phyloP scores from a whole-genome alignment of 169 alveolate species.

The Pseudocohnilembus persalinus region DNA sequence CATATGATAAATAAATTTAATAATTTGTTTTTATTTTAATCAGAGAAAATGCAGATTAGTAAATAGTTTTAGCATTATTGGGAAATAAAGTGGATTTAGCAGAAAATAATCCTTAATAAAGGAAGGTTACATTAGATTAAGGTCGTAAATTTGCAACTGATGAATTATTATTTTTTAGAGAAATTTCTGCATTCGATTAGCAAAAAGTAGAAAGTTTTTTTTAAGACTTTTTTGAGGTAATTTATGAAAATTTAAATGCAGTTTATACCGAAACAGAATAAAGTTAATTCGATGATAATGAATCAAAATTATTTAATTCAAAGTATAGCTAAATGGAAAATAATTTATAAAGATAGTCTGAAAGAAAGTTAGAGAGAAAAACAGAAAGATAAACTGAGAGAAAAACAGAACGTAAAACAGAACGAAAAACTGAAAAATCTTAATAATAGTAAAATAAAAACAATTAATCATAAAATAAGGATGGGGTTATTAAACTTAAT shows the following conservation, averaged over 20 bases:
- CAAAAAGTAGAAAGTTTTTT: neutral
- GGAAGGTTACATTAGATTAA: constrained; percentile 88
- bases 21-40: neutral
- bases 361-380: too few relatives aligned
- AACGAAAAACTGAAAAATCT: too few relatives aligned
- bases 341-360: too few relatives aligned
- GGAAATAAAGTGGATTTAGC: constrained; percentile 98
- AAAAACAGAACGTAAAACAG: too few relatives aligned
- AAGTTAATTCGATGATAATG: too few relatives aligned
- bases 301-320: too few relatives aligned
- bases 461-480: too few relatives aligned
- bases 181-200: constrained; percentile 66
- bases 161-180: constrained; percentile 70
- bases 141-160: constrained; percentile 73
- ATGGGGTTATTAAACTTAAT: too few relatives aligned
- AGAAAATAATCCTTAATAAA: constrained; percentile 83
- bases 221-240: neutral
- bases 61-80: constrained; percentile 96
- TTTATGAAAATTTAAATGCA: neutral
- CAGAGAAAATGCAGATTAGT: constrained; percentile 91
- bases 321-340: too few relatives aligned
- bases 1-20: neutral
- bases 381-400: too few relatives aligned
- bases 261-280: neutral
- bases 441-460: too few relatives aligned